These are phyloP conservation scores for Phytophthora kernoviae DNA, from an alignment of 352 stramenopile species.

Conservation along the genomic window DNA sequence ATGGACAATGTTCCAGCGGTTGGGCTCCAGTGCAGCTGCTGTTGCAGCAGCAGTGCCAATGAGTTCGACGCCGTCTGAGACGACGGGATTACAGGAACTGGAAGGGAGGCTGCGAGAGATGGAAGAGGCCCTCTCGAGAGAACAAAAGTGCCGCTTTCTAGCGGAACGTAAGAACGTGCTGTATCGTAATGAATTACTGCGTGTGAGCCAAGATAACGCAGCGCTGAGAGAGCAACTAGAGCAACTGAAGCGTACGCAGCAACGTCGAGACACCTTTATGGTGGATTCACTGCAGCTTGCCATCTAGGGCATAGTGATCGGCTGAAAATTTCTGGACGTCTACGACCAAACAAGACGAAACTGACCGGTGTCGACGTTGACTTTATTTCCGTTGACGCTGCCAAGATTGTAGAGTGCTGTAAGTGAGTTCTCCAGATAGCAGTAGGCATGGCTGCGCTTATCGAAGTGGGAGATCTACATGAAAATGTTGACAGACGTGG, in stretches of 20 bases:
- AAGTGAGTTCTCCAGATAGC: not conserved
- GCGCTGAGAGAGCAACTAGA: constrained; percentile 47
- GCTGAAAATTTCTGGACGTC: not conserved
- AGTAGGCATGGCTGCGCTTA: constrained; percentile 12
- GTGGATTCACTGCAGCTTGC: constrained; percentile 43
- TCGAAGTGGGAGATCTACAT: constrained; percentile 6
- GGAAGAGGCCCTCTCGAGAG: constrained; percentile 52
- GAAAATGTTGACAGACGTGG: not conserved
- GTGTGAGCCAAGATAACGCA: constrained; percentile 61
- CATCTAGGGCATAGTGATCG: constrained; percentile 26
- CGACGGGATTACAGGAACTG: constrained; percentile 30
- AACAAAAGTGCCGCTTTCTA: constrained; percentile 76
- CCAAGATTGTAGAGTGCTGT: too few relatives aligned
- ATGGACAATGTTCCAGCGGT: constrained; percentile 48
- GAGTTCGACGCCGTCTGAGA: constrained; percentile 5
- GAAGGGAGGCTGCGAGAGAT: constrained; percentile 33
- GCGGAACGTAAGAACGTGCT: constrained; percentile 78
- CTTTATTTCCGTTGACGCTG: constrained; percentile 4
- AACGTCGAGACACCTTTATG: constrained; percentile 32
- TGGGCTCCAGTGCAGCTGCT: constrained; percentile 33
- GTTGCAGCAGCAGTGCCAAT: constrained; percentile 9
- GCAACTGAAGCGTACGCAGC: constrained; percentile 19
- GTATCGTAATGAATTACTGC: constrained; percentile 70
- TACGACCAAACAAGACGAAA: not conserved
- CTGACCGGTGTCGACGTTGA: not conserved